Evolutionary conservation across 169 alveolate genomes (phyloP).

Genomic region (Eimeria sp.): DNA sequence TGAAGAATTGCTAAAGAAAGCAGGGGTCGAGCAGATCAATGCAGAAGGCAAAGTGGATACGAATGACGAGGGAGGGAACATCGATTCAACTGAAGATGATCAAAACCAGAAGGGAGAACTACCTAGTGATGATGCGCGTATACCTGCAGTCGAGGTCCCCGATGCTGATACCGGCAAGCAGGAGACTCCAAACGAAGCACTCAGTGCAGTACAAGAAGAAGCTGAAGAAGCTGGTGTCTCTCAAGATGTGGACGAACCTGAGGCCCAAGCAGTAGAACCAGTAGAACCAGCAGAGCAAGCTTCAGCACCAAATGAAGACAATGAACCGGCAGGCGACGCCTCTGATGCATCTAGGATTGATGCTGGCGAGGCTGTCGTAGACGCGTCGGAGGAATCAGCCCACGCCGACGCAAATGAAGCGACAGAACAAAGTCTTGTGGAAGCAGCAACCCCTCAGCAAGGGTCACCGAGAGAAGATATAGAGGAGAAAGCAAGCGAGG

Average conservation of each 20-base stretch:
- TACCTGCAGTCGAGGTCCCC: background rate
- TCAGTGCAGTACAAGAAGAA: background rate
- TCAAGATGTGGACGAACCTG: background rate
- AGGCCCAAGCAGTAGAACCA: background rate
- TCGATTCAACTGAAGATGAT: background rate
- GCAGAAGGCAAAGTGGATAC: background rate
- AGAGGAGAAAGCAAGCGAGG: background rate
- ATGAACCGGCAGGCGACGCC: background rate
- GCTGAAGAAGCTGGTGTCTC: background rate
- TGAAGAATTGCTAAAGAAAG: slow-evolving; percentile 9
- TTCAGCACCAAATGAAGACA: background rate
- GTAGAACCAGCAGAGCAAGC: background rate
- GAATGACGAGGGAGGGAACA: background rate
- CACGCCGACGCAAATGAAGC: background rate
- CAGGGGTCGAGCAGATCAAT: background rate
- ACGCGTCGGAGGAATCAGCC: background rate
- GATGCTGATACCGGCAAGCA: background rate
- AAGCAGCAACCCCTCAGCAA: slow-evolving; percentile 3
- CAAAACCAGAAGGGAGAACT: background rate
- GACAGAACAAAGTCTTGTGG: background rate
- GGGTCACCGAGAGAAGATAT: background rate
- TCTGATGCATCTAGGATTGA: background rate
- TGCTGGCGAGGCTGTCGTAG: background rate
- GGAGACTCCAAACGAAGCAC: background rate
- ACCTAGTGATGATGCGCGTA: background rate